Conservation (phyloP, 169 alveolate genomes). For the Eimeria tenella region DNA sequence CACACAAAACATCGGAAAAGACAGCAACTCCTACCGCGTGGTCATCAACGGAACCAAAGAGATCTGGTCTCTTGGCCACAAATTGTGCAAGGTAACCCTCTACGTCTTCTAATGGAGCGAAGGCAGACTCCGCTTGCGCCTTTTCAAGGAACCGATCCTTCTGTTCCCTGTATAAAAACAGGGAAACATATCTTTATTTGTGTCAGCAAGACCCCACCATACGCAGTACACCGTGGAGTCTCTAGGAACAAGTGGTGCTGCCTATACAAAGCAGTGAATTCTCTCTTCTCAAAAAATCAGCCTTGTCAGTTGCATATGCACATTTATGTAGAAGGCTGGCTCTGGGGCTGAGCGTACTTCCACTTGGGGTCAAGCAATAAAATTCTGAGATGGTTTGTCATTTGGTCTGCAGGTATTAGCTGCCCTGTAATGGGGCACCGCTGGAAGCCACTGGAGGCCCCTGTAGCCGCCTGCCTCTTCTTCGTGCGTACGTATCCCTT, state of each 20-base stretch:
- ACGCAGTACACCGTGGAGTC: not conserved
- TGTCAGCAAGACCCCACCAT: not conserved
- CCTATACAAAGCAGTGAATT: not conserved
- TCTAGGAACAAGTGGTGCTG: not conserved
- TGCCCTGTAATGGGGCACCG: conserved; percentile 97
- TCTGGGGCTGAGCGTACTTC: conserved; percentile 88
- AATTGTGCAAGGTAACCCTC: conserved; percentile 92
- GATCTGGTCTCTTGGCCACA: conserved; percentile 93
- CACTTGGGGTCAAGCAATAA: conserved; percentile 97
- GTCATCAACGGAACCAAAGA: conserved; percentile 94
- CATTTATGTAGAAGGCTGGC: not conserved
- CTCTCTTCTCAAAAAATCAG: not conserved
- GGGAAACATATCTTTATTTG: not conserved
- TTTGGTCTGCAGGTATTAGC: conserved; percentile 93
- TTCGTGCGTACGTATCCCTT: conserved; percentile 86
- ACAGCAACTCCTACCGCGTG: conserved; percentile 82
- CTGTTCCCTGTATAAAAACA: conserved; percentile 81
- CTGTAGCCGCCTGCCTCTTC: conserved; percentile 83
- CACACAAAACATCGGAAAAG: not conserved
- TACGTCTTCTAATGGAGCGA: conserved; percentile 91
- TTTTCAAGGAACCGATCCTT: conserved; percentile 90
- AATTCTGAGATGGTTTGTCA: conserved; percentile 95
- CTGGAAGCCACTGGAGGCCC: conserved; percentile 86
- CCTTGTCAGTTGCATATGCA: not conserved
- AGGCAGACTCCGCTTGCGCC: conserved; percentile 92